phyloP scores from a whole-genome alignment of 108 stramenopile species.

The Parietichytrium sp. region DNA sequence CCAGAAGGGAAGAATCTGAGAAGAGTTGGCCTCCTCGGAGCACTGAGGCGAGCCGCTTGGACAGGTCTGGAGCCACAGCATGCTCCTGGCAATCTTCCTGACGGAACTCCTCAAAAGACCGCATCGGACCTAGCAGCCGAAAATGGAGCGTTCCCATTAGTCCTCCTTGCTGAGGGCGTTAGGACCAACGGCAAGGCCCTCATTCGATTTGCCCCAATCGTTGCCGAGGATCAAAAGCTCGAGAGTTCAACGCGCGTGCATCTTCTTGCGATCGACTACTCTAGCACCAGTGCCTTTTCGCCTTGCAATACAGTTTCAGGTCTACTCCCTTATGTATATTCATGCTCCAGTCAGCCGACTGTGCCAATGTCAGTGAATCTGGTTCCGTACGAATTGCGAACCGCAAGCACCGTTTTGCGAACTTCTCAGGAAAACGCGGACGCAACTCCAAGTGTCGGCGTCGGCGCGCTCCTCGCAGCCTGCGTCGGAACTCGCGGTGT shows the following conservation, averaged over 20 bases:
- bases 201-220: background rate
- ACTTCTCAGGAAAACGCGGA: background rate
- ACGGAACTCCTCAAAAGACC: background rate
- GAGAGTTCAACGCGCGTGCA: background rate
- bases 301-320: slow-evolving; percentile 19
- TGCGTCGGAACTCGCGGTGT: slow-evolving; percentile 7
- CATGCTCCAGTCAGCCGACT: background rate
- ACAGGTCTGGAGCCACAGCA: background rate
- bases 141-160: background rate
- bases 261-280: background rate
- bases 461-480: background rate
- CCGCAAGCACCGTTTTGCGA: no score
- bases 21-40: background rate
- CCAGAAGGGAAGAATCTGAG: slow-evolving; percentile 1
- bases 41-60: background rate
- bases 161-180: slow-evolving; percentile 2
- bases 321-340: background rate
- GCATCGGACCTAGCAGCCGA: background rate
- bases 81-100: slow-evolving; percentile 19
- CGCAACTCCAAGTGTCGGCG: background rate
- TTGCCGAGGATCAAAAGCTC: background rate
- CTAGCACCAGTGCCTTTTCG: background rate
- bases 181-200: slow-evolving; percentile 8
- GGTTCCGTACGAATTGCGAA: slow-evolving; percentile 21
- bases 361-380: background rate